These are phyloP conservation scores for Coemansia erecta DNA, from an alignment of 192 early-diverging fungal genomes.

Conservation along the genomic window DNA sequence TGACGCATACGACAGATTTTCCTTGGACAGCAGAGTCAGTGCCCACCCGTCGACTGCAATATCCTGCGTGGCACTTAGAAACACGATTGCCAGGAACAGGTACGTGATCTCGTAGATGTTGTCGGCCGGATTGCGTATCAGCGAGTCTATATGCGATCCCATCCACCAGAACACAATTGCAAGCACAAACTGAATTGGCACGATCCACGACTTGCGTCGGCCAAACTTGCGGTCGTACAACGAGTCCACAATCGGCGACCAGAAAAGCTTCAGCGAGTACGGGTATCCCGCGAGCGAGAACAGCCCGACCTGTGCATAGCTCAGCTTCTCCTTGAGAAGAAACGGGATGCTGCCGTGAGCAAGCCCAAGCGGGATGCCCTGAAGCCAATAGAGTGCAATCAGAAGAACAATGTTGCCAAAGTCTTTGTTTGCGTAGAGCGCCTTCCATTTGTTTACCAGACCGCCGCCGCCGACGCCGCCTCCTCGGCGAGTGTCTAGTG, in stretches of 20 bases:
- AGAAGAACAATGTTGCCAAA: slow-evolving; percentile 57
- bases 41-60: slow-evolving; percentile 88
- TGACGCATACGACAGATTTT: slow-evolving; percentile 88
- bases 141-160: slow-evolving; percentile 71
- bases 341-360: slow-evolving; percentile 91
- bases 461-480: background rate
- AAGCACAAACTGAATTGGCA: slow-evolving; percentile 92
- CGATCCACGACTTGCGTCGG: slow-evolving; percentile 95
- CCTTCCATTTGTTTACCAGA: slow-evolving; percentile 21
- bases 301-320: slow-evolving; percentile 88
- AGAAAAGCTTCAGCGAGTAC: slow-evolving; percentile 96
- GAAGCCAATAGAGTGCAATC: slow-evolving; percentile 70
- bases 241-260: slow-evolving; percentile 97
- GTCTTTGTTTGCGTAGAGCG: slow-evolving; percentile 50
- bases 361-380: slow-evolving; percentile 93
- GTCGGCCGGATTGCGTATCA: slow-evolving; percentile 56
- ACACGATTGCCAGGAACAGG: slow-evolving; percentile 80
- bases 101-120: slow-evolving; percentile 62
- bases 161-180: slow-evolving; percentile 79
- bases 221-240: slow-evolving; percentile 79
- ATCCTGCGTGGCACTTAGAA: slow-evolving; percentile 94
- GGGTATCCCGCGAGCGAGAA: slow-evolving; percentile 95
- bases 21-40: slow-evolving; percentile 83
- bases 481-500: background rate
- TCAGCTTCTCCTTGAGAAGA: slow-evolving; percentile 89